Base-by-base conservation (phyloP, 139 green algal species). In the Chlorella sp. region DNA sequence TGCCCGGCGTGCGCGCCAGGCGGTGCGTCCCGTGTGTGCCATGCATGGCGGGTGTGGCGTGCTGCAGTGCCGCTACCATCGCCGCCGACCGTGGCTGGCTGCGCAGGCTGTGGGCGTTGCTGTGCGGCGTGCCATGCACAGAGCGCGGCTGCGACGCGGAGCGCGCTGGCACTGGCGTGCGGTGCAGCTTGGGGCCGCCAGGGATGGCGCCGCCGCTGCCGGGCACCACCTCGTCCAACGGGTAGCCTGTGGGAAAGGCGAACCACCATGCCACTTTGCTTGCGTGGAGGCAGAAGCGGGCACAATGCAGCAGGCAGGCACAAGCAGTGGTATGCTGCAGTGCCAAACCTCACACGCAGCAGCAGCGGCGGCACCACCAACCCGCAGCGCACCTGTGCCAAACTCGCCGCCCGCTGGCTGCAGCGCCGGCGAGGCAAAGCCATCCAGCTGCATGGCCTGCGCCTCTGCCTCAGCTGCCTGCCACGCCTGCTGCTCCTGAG, bases 181-280 rank as follows among this genome's bases (percentile, higher is more conserved):
- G 74, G 23, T 71, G 47, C 36, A 90, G 71, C 64, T 84, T 90
- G 51, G 82, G 80, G 1, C 88, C 87, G 16, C 88, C 88, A 11
- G 82, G 68, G 81, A 87, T 90, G 6, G 17, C 30, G 9, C 51
- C 70, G 3, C 51, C 51, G 13, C 51, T 60, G 51, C 21, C 57
- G 2, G 64, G 30, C 44, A 34, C 72, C 12, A 25, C 23, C 5
- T 62, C n/a, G 17, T 75, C 57, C n/a, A 78, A 26, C 2, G 71
- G 71, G 51, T 81, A 67, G 1, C 74, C 74, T 63, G 76, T 3
- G 23, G 2, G 26, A 12, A 39, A 7, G 4, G 23, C 4, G 56
- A 60, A 60, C 51, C 44, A 9, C 7, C 44, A 51, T 51, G n/a
- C n/a, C n/a, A n/a, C n/a, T n/a, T n/a, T n/a, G n/a, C n/a, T n/a